Percentiles rank a stretch among this genome's conserved stretches.
These are phyloP conservation scores for Zygotorulaspora chibaensis DNA, from an alignment of 805 yeast species.

Conservation along the genomic window DNA sequence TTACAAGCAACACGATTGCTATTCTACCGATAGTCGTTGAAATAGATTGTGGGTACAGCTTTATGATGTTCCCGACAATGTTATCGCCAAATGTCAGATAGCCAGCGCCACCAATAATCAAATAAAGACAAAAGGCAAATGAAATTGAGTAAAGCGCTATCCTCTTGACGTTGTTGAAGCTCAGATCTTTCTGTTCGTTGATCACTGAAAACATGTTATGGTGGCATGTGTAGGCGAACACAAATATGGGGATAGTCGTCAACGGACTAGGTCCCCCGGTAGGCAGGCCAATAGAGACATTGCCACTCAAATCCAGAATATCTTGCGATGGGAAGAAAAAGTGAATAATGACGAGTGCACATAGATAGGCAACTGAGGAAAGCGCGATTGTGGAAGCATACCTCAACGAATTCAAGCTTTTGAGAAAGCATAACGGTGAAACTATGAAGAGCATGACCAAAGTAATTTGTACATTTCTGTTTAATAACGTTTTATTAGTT, in stretches of 20 bases:
- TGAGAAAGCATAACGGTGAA: conserved; percentile 59
- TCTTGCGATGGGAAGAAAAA: conserved; percentile 38
- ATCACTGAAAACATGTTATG: conserved; percentile 89
- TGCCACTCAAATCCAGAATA: conserved; percentile 41
- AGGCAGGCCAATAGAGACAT: conserved; percentile 46
- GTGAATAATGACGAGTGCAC: conserved; percentile 70
- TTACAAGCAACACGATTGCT: conserved; percentile 75
- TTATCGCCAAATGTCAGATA: conserved; percentile 81
- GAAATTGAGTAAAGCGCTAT: conserved; percentile 54
- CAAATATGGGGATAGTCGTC: conserved; percentile 81
- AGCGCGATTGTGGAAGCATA: conserved; percentile 83
- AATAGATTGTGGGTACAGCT: conserved; percentile 61
- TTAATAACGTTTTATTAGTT: conserved; percentile 34
- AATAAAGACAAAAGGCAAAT: conserved; percentile 57
- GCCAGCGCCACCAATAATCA: conserved; percentile 74
- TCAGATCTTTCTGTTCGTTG: conserved; percentile 65
- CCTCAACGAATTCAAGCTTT: conserved; percentile 74
- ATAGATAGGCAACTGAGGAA: conserved; percentile 72
- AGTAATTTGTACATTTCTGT: conserved; percentile 60
- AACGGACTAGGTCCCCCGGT: conserved; percentile 45
- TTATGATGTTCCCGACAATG: conserved; percentile 74
- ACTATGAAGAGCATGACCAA: conserved; percentile 46
- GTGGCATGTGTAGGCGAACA: conserved; percentile 93
- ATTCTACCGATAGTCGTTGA: conserved; percentile 76
- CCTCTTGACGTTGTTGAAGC: conserved; percentile 42